Base-by-base conservation (phyloP, 2,329 filamentous ascomycete species). In the Ophiostoma montium region DNA sequence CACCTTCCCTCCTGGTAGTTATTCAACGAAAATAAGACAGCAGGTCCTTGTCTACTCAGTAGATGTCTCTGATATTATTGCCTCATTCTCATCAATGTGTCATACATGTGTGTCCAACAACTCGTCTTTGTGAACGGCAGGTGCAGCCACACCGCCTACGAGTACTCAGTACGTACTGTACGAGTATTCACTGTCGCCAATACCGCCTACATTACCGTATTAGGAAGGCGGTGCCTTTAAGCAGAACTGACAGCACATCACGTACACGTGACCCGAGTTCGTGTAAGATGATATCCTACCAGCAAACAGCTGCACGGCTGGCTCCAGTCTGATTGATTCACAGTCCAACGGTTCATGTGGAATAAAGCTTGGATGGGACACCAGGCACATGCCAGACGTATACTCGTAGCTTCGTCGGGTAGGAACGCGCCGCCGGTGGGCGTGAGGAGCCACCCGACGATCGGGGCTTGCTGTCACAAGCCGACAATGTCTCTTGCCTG, bases 181-280 rank as follows among this genome's bases (percentile, higher is more conserved):
- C n/a, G n/a, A n/a, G n/a, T n/a, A n/a, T n/a, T n/a, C n/a, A n/a
- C n/a, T n/a, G n/a, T n/a, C 38, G 38, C 38, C 18, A 21, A 42
- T 23, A 42, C 39, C 39, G 39, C 39, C 39, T 30, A 31, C 18
- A 42, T 31, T 47, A 50, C 39, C 30, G 16, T 32, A 33, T 31
- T 47, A 50, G 49, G 48, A 50, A 50, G 44, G 49, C 44, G 35
- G 38, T 43, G 12, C 19, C 42, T 23, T 46, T 16, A 35, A 49
- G 16, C 35, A 38, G 33, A 19, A 9, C 35, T n/a, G 36, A 16
- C 16, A 9, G n/a, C 23, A 2, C 3, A 9, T 27, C n/a, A n/a
- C n/a, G n/a, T n/a, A 19, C 48, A 50, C 48, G 48, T 50, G 48
- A 50, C 35, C 18, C 21, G 5, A n/a, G n/a, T 3, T 41, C 21